Base-by-base conservation (phyloP, 2,329 filamentous ascomycete genomes). In the Emergomyces africanus region DNA sequence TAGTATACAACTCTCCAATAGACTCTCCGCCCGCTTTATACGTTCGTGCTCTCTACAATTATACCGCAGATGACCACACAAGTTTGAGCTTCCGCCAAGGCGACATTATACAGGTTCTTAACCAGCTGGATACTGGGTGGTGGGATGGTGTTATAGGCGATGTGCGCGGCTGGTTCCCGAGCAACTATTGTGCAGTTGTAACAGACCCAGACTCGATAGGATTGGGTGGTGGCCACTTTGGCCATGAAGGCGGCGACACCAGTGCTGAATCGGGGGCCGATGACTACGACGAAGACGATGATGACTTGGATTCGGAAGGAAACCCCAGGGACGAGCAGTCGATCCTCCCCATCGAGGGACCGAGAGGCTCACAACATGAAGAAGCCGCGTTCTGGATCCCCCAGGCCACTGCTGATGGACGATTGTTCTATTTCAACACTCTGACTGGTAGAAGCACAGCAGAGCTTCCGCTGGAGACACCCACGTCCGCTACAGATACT, bases 101-200 rank as follows among this genome's bases (percentile, higher is more conserved):
- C 69, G 94, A 99, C 75, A 85, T 97, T 66, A 99, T 99, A 68
- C 92, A 97, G 76, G 94, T 99, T 67, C 92, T 99, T 68, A 99
- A 94, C 57, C 92, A 96, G 76, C 81, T 97, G 60, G 94, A 99
- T 74, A 97, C 91, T 69, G 94, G 94, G 59, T 99, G 94, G 94
- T 99, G 94, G 94, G 94, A 99, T 76, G 94, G 94, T 54, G 90
- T 99, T 59, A 96, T 99, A 72, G 94, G 96, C 69, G 90, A 91
- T 61, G 88, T 96, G 66, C 86, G 94, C 71, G 94, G 94, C 71
- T 99, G 94, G 94, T 99, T 99, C 73, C 94, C 94, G 42, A 97
- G 92, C 79, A 99, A 99, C 74, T 99, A 99, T 77, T 97, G 94
- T 77, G 86, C 90, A 65, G 84, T 94, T 63, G 87, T 97, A 67